A percentile compares a stretch with the other conserved stretches of the same genome.
Conservation (phyloP, 768 basidiomycete species). For the Suillus americanus region DNA sequence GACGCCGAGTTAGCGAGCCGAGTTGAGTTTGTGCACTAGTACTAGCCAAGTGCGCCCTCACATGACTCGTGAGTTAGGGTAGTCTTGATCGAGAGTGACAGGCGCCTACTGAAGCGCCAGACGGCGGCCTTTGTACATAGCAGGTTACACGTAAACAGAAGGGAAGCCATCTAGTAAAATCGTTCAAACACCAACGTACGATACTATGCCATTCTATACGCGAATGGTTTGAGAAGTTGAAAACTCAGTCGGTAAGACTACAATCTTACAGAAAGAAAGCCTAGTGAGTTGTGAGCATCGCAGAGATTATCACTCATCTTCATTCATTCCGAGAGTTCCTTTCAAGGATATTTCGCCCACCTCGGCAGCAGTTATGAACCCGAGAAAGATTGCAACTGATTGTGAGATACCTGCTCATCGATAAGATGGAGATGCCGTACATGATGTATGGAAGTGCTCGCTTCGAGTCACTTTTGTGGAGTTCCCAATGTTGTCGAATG, state of each 20-base stretch:
- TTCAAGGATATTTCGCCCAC: background rate
- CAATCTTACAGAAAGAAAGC: background rate
- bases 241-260: background rate
- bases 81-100: background rate
- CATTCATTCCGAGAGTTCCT: background rate
- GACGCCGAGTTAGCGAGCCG: background rate
- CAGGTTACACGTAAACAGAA: background rate
- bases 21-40: background rate
- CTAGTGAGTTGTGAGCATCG: background rate
- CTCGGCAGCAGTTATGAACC: background rate
- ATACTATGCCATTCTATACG: background rate
- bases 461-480: background rate
- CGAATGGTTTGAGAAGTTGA: background rate
- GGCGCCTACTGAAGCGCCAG: background rate
- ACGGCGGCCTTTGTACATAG: background rate
- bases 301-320: background rate
- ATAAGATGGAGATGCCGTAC: conserved; percentile 2
- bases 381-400: background rate
- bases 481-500: background rate
- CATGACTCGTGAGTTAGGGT: background rate
- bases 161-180: background rate
- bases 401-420: conserved; percentile 5
- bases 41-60: background rate
- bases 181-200: conserved; percentile 2
- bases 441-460: background rate